phyloP scores from a whole-genome alignment of 331 rosid species.

The Malus hybrid region DNA sequence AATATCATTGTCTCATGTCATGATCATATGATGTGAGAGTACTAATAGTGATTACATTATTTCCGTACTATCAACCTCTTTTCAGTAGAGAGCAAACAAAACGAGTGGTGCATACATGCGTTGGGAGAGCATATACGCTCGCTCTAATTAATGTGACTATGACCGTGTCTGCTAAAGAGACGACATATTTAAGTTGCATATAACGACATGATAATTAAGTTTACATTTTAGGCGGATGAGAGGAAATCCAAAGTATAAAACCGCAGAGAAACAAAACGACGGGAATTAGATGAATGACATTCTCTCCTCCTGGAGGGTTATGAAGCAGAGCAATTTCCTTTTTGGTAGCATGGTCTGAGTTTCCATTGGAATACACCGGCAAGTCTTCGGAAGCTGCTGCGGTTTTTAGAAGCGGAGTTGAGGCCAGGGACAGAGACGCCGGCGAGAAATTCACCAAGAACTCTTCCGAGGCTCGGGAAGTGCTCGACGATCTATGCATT shows the following conservation, averaged over 20 bases:
- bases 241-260: slow-evolving; percentile 72
- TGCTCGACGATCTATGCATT: slow-evolving; percentile 64
- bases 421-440: slow-evolving; percentile 7
- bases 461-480: slow-evolving; percentile 49
- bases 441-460: slow-evolving; percentile 35
- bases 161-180: neutral
- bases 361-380: slow-evolving; percentile 31
- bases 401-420: slow-evolving; percentile 21
- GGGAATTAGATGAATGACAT: slow-evolving; percentile 63
- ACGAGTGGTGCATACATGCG: too few species aligned
- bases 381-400: slow-evolving; percentile 24
- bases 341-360: slow-evolving; percentile 20
- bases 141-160: too few species aligned
- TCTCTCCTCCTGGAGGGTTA: slow-evolving; percentile 31
- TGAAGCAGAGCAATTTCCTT: slow-evolving; percentile 30
- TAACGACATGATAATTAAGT: neutral
- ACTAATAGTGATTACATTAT: neutral
- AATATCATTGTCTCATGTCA: neutral
- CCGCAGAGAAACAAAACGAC: slow-evolving; percentile 51
- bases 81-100: too few species aligned
- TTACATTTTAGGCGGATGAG: slow-evolving; percentile 13
- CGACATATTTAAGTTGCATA: neutral
- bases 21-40: neutral
- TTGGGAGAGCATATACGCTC: too few species aligned
- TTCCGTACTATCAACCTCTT: neutral